Evolutionary conservation across 306 rosid species (phyloP), one percentile per base, ranked within the genome.

Genomic region (Begonia loranthoides): DNA sequence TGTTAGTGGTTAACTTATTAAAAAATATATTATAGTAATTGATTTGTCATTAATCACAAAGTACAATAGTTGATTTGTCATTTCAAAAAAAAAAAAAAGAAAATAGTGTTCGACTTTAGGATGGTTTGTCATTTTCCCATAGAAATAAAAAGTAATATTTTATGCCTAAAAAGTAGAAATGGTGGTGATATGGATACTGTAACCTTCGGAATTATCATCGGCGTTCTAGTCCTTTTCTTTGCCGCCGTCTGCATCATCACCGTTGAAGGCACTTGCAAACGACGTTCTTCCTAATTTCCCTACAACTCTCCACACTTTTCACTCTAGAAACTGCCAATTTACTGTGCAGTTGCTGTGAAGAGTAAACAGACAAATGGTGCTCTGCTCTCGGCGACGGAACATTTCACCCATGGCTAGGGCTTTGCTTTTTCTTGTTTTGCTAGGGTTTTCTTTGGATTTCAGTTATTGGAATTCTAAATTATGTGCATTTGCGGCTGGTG

Each of bases 171-270:
- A 28, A 28, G 8, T 4, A 4, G 36, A 28, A 28, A 28, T 5
- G 36, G 36, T 28, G 36, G 0, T 3, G 21, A 13, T 15, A 85
- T 81, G 97, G 97, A 85, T 71, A 79, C 76, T 0, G 49, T 85
- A 52, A 64, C 85, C 4, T 89, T 85, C 75, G 97, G 97, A 39
- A 64, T 85, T 17, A 89, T 85, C 73, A 52, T 89, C 58, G 87
- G 64, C 41, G 66, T 85, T 46, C 82, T 89, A 45, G 44, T 89
- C n/a, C 84, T 89, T 53, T 85, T 85, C 69, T 64, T 89, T 24
- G 45, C 17, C 4, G 54, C 63, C 16, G 85, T 89, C 44, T 76
- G 94, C 68, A 70, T 63, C 68, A 80, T 89, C 75, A 82, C 94
- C 34, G 80, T 89, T 21, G 79, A 84, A 66, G 97, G 97, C 56